phyloP scores from a whole-genome alignment of 1,284 basidiomycete species.

The Irpex lacteus region DNA sequence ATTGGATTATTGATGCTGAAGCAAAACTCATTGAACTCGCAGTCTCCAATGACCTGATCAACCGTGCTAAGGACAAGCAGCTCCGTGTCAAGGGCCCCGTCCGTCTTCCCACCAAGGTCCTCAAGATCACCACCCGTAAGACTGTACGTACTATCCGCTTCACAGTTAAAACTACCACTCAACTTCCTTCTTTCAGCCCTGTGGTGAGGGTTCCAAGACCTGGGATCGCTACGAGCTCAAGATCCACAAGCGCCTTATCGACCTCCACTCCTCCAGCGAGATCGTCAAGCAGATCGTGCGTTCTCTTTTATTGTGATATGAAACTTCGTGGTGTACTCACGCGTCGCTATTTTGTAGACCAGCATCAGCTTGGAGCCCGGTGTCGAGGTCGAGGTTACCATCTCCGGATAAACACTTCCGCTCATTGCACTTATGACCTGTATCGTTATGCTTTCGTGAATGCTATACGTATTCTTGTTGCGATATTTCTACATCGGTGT shows the following conservation, averaged over 20 bases:
- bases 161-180: too few species aligned
- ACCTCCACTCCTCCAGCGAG: slow-evolving; percentile 97
- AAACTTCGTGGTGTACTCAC: slow-evolving; percentile 3
- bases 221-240: slow-evolving; percentile 99
- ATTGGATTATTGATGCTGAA: background rate
- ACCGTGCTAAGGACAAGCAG: slow-evolving; percentile 99
- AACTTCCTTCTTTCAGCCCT: too few species aligned
- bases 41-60: slow-evolving; percentile 95
- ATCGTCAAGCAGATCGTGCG: slow-evolving; percentile 99
- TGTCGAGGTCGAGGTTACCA: slow-evolving; percentile 99
- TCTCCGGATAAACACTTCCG: slow-evolving; percentile 55
- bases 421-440: slow-evolving; percentile 2
- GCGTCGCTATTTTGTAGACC: slow-evolving; percentile 54
- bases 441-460: slow-evolving; percentile 9
- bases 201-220: slow-evolving; percentile 99
- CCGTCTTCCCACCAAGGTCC: slow-evolving; percentile 97
- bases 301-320: slow-evolving; percentile 14
- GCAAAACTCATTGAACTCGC: background rate
- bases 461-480: background rate
- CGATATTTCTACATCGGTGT: background rate
- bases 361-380: slow-evolving; percentile 98
- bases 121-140: slow-evolving; percentile 99
- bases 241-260: slow-evolving; percentile 99
- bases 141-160: too few species aligned
- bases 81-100: slow-evolving; percentile 99